These are phyloP conservation scores for Suhomyces atakaporum DNA, from an alignment of 1,139 yeast species.

Conservation along the genomic window DNA sequence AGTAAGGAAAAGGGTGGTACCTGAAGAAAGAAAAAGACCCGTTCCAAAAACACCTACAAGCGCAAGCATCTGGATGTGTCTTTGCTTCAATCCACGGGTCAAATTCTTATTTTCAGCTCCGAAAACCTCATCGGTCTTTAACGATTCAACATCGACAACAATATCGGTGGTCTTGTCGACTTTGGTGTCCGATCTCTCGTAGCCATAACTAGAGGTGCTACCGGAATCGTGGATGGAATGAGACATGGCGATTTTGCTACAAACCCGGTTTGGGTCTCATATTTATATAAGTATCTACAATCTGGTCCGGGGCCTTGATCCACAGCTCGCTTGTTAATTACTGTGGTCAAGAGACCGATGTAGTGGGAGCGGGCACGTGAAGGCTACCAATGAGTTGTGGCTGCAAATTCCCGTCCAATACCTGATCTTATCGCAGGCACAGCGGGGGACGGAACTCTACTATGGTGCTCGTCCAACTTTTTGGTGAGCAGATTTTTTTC, in stretches of 20 bases:
- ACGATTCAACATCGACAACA: conserved; percentile 52
- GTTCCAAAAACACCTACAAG: conserved; percentile 87
- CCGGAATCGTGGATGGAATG: too few relatives aligned
- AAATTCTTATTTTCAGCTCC: conserved; percentile 69
- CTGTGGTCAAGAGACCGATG: neutral
- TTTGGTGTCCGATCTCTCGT: too few relatives aligned
- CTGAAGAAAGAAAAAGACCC: conserved; percentile 73
- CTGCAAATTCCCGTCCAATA: neutral
- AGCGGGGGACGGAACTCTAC: too few relatives aligned
- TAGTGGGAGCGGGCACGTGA: neutral
- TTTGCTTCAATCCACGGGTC: conserved; percentile 55
- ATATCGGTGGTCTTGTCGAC: too few relatives aligned
- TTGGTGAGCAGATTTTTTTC: too few relatives aligned
- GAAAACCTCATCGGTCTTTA: conserved; percentile 66
- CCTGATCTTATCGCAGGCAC: too few relatives aligned
- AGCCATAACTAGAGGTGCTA: too few relatives aligned
- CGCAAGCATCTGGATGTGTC: conserved; percentile 79
- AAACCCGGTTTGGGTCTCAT: neutral
- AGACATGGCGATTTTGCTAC: neutral
- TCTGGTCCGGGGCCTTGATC: neutral
- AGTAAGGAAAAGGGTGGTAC: conserved; percentile 63
- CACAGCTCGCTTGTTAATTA: neutral
- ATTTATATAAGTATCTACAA: neutral
- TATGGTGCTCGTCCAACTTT: too few relatives aligned
- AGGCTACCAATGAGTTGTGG: neutral